phyloP scores from a whole-genome alignment of 2,329 filamentous ascomycete genomes.

The Dichotomopilus funicola region DNA sequence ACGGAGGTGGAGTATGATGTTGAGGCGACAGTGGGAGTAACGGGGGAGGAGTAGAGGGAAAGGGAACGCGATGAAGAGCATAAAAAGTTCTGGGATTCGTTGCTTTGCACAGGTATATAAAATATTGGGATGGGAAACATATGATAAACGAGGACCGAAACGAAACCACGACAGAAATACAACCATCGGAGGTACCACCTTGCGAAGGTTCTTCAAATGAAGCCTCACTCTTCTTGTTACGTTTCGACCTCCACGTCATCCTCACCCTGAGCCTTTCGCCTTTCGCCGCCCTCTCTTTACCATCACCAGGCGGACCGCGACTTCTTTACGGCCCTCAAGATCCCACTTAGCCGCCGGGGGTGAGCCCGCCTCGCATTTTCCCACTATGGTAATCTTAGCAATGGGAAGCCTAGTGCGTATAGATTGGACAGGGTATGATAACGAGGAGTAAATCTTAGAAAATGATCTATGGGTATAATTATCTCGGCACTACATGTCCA shows the following conservation, averaged over 20 bases:
- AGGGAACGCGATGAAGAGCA: neutral
- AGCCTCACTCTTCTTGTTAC: neutral
- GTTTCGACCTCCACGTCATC: neutral
- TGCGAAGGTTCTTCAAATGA: neutral
- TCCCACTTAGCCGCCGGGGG: too few species aligned
- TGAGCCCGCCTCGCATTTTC: too few species aligned
- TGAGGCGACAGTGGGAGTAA: neutral
- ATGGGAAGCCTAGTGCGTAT: too few species aligned
- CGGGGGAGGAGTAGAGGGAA: neutral
- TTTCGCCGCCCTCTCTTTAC: neutral
- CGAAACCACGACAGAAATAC: neutral
- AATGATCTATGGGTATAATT: too few species aligned
- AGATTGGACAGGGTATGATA: too few species aligned
- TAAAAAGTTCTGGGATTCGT: neutral
- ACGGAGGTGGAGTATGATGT: neutral
- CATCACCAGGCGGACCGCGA: too few species aligned
- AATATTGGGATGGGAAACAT: neutral
- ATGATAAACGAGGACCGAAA: neutral
- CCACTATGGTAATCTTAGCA: too few species aligned
- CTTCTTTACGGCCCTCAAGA: too few species aligned
- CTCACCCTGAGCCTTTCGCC: neutral
- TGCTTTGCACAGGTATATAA: neutral
- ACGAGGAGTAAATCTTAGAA: too few species aligned
- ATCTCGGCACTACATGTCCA: too few species aligned
- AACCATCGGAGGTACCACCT: neutral